Conservation (phyloP, 371 early-diverging fungal genomes). For the Mucor piriformis region DNA sequence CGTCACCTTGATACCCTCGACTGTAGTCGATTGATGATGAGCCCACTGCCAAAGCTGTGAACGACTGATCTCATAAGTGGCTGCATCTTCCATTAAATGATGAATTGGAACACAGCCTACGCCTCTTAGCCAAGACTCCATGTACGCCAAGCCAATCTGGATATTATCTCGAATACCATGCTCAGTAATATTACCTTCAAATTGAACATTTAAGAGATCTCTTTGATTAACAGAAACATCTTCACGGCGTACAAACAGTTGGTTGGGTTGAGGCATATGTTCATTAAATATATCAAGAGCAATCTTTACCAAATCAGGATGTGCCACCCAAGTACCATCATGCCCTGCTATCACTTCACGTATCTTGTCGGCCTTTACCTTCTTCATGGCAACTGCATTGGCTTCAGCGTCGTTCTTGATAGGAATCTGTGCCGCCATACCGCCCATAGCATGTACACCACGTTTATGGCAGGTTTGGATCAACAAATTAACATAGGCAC, state of each 20-base stretch:
- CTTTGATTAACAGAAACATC: constrained; percentile 82
- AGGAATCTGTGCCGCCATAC: constrained; percentile 98
- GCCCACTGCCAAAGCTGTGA: constrained; percentile 98
- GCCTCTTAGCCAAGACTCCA: constrained; percentile 96
- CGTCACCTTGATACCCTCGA: constrained; percentile 79
- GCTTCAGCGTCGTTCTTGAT: constrained; percentile 88
- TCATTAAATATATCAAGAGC: constrained; percentile 89
- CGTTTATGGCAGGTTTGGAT: constrained; percentile 97
- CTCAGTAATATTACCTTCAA: constrained; percentile 84
- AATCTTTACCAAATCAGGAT: constrained; percentile 90
- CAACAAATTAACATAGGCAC: constrained; percentile 85
- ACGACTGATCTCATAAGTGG: constrained; percentile 97
- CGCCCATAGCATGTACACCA: constrained; percentile 98
- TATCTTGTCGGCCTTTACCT: constrained; percentile 91
- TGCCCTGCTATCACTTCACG: constrained; percentile 95
- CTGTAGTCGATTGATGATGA: constrained; percentile 80
- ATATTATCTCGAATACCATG: constrained; percentile 90
- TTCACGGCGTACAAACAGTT: constrained; percentile 87
- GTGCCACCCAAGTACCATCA: constrained; percentile 98
- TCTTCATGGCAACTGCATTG: constrained; percentile 89
- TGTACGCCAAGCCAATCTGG: constrained; percentile 89
- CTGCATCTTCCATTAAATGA: constrained; percentile 50
- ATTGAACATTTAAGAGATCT: constrained; percentile 86
- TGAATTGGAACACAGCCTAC: constrained; percentile 95
- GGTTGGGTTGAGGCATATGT: constrained; percentile 96